Conservation (phyloP, 345 rosid species). For the Cardamine chenopodiifolia region DNA sequence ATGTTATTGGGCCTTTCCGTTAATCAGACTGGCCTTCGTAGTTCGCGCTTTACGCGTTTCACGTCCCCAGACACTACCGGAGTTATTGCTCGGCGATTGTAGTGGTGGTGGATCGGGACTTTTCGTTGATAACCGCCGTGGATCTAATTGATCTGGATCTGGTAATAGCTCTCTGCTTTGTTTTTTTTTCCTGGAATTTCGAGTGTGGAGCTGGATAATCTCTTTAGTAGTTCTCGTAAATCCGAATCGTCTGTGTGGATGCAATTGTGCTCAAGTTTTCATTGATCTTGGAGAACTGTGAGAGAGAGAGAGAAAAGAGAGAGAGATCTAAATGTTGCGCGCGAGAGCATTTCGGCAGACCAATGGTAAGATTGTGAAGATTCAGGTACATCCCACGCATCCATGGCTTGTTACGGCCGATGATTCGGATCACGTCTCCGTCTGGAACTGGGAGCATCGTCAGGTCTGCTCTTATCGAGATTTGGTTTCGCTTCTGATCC, state of each 20-base stretch:
- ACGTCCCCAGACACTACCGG: constrained; percentile 22
- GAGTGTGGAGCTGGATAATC: constrained; percentile 8
- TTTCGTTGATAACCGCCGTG: constrained; percentile 11
- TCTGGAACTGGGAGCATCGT: constrained; percentile 99
- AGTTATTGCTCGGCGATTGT: constrained; percentile 18
- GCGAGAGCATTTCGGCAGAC: constrained; percentile 84
- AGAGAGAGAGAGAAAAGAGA: background rate
- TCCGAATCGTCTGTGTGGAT: constrained; percentile 23
- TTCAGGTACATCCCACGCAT: constrained; percentile 96
- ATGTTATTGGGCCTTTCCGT: constrained; percentile 18
- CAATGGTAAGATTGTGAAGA: constrained; percentile 84
- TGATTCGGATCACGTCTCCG: constrained; percentile 93
- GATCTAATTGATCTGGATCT: constrained; percentile 39
- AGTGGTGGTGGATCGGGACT: constrained; percentile 24
- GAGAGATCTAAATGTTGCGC: constrained; percentile 66
- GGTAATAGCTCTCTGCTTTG: background rate
- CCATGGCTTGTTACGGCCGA: constrained; percentile 99
- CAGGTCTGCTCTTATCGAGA: constrained; percentile 53
- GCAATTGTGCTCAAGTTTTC: constrained; percentile 30
- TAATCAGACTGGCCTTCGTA: constrained; percentile 16
- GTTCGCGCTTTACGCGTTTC: constrained; percentile 17
- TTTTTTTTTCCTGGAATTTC: background rate
- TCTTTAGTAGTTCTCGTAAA: constrained; percentile 12
- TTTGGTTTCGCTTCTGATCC: constrained; percentile 14
- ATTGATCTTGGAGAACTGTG: constrained; percentile 16